These are phyloP conservation scores for Hymenoscyphus fraxineus DNA, from an alignment of 2,329 filamentous ascomycete genomes.

Conservation along the genomic window DNA sequence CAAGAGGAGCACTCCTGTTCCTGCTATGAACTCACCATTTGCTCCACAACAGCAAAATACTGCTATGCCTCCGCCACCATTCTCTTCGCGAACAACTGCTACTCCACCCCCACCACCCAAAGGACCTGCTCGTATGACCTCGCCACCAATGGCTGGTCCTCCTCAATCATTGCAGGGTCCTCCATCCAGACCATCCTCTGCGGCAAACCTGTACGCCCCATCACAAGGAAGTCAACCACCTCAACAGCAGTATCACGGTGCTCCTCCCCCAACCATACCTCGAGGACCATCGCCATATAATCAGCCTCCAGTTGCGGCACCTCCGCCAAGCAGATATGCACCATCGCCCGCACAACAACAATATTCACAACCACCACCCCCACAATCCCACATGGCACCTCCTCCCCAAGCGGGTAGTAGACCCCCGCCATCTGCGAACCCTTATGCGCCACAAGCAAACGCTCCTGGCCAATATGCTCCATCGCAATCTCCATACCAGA, in stretches of 20 bases:
- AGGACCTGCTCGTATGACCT: constrained; percentile 68
- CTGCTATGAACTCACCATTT: constrained; percentile 71
- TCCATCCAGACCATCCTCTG: constrained; percentile 49
- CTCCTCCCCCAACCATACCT: constrained; percentile 55
- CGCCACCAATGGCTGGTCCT: constrained; percentile 58
- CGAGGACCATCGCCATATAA: constrained; percentile 85
- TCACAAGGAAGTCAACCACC: constrained; percentile 43
- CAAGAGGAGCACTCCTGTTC: constrained; percentile 64
- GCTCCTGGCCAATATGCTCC: constrained; percentile 58
- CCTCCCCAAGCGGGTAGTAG: constrained; percentile 41
- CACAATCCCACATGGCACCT: constrained; percentile 37
- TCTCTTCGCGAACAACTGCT: constrained; percentile 56
- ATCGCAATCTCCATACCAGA: constrained; percentile 41
- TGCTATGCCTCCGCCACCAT: constrained; percentile 47
- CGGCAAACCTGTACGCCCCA: constrained; percentile 63
- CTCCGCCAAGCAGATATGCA: constrained; percentile 73
- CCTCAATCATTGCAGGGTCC: constrained; percentile 45
- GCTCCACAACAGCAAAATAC: constrained; percentile 55
- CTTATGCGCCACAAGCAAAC: constrained; percentile 41
- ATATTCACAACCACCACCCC: constrained; percentile 43
- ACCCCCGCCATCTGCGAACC: constrained; percentile 46
- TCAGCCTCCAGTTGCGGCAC: constrained; percentile 64
- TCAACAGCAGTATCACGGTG: constrained; percentile 36
- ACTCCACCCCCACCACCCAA: constrained; percentile 84
- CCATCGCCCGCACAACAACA: constrained; percentile 59